Evolutionary conservation across 805 yeast species (phyloP).

Genomic region (Lachancea waltii): DNA sequence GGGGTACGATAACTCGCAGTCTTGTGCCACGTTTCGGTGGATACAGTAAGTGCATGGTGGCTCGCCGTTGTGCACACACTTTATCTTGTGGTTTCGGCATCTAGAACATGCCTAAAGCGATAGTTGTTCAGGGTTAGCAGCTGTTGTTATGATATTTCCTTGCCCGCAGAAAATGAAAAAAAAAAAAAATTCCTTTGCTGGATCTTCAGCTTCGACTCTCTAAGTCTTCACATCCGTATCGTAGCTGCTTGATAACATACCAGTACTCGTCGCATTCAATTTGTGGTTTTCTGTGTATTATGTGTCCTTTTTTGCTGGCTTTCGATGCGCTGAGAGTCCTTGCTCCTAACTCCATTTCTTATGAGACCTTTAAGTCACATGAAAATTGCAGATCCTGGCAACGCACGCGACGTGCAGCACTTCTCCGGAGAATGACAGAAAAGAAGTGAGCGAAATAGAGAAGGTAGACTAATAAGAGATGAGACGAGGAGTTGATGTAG

Average conservation of each 20-base stretch:
- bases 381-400: no score
- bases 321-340: background rate
- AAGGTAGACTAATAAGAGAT: no score
- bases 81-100: conserved; percentile 12
- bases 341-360: background rate
- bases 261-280: conserved; percentile 3
- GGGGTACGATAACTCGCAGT: conserved; percentile 9
- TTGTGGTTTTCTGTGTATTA: background rate
- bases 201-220: no score
- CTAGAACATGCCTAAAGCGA: conserved; percentile 8
- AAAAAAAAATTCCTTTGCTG: no score
- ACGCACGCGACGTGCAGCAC: no score
- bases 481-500: no score
- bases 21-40: conserved; percentile 7
- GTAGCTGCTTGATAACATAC: background rate
- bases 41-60: conserved; percentile 11
- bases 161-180: no score
- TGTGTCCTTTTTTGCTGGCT: background rate
- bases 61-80: conserved; percentile 10
- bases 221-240: background rate
- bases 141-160: no score
- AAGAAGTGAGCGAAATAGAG: no score
- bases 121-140: background rate
- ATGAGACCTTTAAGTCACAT: no score
- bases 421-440: no score